phyloP scores from a whole-genome alignment of 495 filamentous ascomycete genomes.

The Antarctomyces pellizariae region DNA sequence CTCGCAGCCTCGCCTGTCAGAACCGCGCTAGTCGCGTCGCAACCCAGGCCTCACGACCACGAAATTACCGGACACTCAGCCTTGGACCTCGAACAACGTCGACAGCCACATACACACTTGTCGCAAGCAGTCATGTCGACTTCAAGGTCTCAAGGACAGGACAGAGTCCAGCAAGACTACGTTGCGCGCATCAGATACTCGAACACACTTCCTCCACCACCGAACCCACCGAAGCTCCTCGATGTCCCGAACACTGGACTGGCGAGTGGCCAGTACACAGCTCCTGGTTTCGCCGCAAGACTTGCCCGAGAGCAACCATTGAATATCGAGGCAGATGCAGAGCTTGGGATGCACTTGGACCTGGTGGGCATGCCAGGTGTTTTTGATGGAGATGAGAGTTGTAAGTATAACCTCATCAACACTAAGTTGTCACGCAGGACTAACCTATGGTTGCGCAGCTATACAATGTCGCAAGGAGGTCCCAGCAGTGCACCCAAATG shows the following conservation, averaged over 20 bases:
- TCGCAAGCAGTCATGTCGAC: too few species aligned
- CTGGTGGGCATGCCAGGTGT: constrained; percentile 82
- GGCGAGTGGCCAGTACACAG: constrained; percentile 57
- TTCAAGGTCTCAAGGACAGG: too few species aligned
- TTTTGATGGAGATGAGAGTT: constrained; percentile 85
- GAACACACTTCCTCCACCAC: constrained; percentile 81
- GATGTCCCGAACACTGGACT: constrained; percentile 87
- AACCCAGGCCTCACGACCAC: too few species aligned
- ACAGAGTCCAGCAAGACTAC: constrained; percentile 76
- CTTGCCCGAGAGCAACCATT: constrained; percentile 76
- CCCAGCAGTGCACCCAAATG: constrained; percentile 52
- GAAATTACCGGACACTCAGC: too few species aligned
- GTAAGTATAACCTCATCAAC: constrained; percentile 29
- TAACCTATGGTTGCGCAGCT: constrained; percentile 25
- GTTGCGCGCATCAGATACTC: constrained; percentile 86
- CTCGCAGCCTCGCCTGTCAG: too few species aligned
- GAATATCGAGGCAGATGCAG: constrained; percentile 91
- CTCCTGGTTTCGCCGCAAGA: constrained; percentile 65
- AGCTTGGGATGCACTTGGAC: constrained; percentile 93
- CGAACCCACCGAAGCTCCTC: constrained; percentile 84
- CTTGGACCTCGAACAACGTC: too few species aligned
- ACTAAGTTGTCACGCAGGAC: constrained; percentile 3
- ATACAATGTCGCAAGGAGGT: constrained; percentile 52
- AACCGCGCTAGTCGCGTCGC: too few species aligned
- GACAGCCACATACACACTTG: too few species aligned